These are phyloP conservation scores for Cyanodermella asteris DNA, from an alignment of 2,329 filamentous ascomycete genomes.

Conservation along the genomic window DNA sequence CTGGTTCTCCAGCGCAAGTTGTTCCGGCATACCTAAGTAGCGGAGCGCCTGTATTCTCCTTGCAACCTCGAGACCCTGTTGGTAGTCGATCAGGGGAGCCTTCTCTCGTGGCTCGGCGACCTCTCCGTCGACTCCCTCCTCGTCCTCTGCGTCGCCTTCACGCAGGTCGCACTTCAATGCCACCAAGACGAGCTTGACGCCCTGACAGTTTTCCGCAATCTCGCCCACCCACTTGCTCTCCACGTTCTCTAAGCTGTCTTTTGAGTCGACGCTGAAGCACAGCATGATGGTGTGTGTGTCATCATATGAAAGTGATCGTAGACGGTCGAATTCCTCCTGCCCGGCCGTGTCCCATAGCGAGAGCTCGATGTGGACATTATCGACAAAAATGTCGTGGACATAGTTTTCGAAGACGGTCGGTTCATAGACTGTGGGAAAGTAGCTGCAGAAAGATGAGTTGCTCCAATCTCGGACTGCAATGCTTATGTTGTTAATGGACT, in stretches of 20 bases:
- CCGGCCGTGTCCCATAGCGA: constrained; percentile 97
- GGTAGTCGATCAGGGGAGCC: constrained; percentile 65
- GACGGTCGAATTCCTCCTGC: constrained; percentile 94
- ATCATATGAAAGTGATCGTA: constrained; percentile 90
- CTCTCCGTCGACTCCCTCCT: constrained; percentile 37
- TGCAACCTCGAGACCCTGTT: constrained; percentile 76
- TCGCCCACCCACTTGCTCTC: constrained; percentile 97
- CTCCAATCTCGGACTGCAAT: not conserved
- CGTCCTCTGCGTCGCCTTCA: constrained; percentile 46
- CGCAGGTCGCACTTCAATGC: constrained; percentile 92
- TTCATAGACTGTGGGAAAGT: constrained; percentile 96
- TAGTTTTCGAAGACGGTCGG: constrained; percentile 98
- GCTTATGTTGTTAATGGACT: constrained; percentile 14
- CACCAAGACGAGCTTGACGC: constrained; percentile 82
- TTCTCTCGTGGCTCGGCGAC: constrained; percentile 29
- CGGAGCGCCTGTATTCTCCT: constrained; percentile 78
- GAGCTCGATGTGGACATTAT: constrained; percentile 88
- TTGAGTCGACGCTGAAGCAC: constrained; percentile 93
- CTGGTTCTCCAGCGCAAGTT: not conserved
- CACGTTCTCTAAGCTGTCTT: constrained; percentile 92
- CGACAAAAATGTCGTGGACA: constrained; percentile 97
- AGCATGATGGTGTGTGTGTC: constrained; percentile 98
- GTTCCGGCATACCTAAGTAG: constrained; percentile 44
- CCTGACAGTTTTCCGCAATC: constrained; percentile 92
- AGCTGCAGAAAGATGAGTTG: constrained; percentile 28